A percentile compares a stretch with the other conserved stretches of the same genome.
Conservation (phyloP, 495 filamentous ascomycete species). For the Cairneyella variabilis region DNA sequence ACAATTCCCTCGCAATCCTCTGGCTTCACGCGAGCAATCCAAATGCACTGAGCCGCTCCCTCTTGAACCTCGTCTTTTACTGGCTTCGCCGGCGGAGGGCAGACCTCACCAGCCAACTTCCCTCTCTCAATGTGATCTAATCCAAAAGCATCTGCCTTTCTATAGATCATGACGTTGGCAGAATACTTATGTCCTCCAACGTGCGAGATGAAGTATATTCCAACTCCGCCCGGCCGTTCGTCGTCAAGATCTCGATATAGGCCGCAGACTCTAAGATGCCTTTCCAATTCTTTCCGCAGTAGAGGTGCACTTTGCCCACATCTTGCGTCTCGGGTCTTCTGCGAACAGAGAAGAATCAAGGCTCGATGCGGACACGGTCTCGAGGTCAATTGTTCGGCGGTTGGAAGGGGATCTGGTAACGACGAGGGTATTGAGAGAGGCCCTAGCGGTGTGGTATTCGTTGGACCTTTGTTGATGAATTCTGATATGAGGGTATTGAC, state of each 20-base stretch:
- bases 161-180: conserved; percentile 89
- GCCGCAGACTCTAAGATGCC: conserved; percentile 79
- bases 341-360: conserved; percentile 90
- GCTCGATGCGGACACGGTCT: conserved; percentile 74
- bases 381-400: conserved; percentile 52
- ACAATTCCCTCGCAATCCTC: conserved; percentile 96
- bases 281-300: conserved; percentile 79
- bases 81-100: conserved; percentile 19
- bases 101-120: conserved; percentile 28
- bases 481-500: conserved; percentile 68
- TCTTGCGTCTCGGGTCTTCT: conserved; percentile 86
- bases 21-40: conserved; percentile 83
- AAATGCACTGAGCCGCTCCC: conserved; percentile 83
- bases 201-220: conserved; percentile 93
- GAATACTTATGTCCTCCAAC: conserved; percentile 93
- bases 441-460: conserved; percentile 67
- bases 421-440: conserved; percentile 26
- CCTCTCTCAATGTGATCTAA: conserved; percentile 39
- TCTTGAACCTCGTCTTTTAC: conserved; percentile 37
- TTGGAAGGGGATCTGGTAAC: conserved; percentile 31
- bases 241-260: conserved; percentile 86
- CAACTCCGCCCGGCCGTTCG: conserved; percentile 81
- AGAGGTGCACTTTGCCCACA: conserved; percentile 92
- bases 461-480: conserved; percentile 69
- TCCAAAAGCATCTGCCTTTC: conserved; percentile 59